These are phyloP conservation scores for Rhizoctonia solani DNA, from an alignment of 1,284 basidiomycete species.

Conservation along the genomic window DNA sequence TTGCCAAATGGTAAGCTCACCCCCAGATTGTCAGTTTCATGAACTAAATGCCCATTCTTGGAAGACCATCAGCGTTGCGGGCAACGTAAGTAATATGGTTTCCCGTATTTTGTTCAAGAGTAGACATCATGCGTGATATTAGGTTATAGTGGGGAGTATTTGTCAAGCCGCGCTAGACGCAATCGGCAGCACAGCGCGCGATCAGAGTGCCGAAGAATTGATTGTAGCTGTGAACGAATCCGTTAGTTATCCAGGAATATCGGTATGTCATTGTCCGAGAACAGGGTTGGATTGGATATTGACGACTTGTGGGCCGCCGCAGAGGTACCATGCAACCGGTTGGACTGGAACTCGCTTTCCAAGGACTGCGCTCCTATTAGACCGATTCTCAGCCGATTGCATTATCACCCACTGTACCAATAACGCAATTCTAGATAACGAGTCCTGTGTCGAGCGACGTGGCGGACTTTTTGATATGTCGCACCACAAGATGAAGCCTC, in stretches of 20 bases:
- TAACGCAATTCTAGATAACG: slow-evolving; percentile 62
- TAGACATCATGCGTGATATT: not conserved
- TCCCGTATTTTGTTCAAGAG: not conserved
- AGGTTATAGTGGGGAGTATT: slow-evolving; percentile 34
- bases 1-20: slow-evolving; percentile 51
- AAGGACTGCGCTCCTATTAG: slow-evolving; percentile 71
- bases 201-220: slow-evolving; percentile 27
- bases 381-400: slow-evolving; percentile 68
- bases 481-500: slow-evolving; percentile 59
- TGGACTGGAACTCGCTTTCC: slow-evolving; percentile 53
- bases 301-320: too few species aligned
- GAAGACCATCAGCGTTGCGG: slow-evolving; percentile 31
- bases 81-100: slow-evolving; percentile 13
- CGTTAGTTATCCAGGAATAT: too few species aligned
- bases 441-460: slow-evolving; percentile 54
- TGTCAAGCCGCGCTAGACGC: not conserved
- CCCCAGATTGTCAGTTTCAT: not conserved
- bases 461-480: slow-evolving; percentile 74
- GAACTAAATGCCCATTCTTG: not conserved
- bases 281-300: too few species aligned
- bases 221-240: not conserved
- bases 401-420: slow-evolving; percentile 71
- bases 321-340: not conserved
- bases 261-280: too few species aligned
- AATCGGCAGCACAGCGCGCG: slow-evolving; percentile 5